These are phyloP conservation scores for Cyclotella atomus DNA, from an alignment of 108 stramenopile genomes.

Conservation along the genomic window DNA sequence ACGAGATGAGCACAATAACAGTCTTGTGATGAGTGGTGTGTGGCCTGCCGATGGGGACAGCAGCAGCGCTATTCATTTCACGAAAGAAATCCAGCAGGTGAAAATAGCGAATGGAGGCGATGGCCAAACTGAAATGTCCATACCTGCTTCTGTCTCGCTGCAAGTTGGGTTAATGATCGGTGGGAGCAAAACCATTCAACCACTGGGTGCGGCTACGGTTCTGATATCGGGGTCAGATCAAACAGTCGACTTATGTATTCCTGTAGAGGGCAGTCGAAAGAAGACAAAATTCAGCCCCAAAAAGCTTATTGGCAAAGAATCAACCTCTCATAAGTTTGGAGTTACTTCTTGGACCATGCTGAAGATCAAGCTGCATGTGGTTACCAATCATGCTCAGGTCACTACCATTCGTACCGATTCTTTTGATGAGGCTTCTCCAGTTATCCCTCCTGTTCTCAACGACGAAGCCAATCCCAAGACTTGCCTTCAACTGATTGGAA, in stretches of 20 bases:
- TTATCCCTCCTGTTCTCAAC: neutral
- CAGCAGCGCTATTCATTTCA: neutral
- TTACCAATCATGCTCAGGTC: neutral
- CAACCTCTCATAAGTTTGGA: neutral
- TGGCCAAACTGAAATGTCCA: neutral
- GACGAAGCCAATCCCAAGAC: neutral
- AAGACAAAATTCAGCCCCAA: neutral
- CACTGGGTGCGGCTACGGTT: slow-evolving; percentile 27
- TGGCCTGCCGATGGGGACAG: slow-evolving; percentile 3
- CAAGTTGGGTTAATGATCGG: slow-evolving; percentile 19
- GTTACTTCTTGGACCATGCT: slow-evolving; percentile 17
- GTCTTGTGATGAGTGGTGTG: neutral
- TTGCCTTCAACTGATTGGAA: neutral
- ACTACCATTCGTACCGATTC: neutral
- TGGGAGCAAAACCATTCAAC: slow-evolving; percentile 6
- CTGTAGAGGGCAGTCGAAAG: slow-evolving; percentile 1
- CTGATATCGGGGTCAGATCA: slow-evolving; percentile 8
- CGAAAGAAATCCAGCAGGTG: slow-evolving; percentile 4
- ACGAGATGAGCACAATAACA: neutral
- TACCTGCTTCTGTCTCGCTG: slow-evolving; percentile 16
- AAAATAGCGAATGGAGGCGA: neutral
- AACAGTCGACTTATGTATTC: neutral
- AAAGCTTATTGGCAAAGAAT: neutral
- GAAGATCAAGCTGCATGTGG: slow-evolving; percentile 20
- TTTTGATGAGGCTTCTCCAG: neutral